A percentile compares a stretch with the other conserved stretches of the same genome.
These are phyloP conservation scores for Salix koriyanagi DNA, from an alignment of 345 rosid genomes.

Conservation along the genomic window DNA sequence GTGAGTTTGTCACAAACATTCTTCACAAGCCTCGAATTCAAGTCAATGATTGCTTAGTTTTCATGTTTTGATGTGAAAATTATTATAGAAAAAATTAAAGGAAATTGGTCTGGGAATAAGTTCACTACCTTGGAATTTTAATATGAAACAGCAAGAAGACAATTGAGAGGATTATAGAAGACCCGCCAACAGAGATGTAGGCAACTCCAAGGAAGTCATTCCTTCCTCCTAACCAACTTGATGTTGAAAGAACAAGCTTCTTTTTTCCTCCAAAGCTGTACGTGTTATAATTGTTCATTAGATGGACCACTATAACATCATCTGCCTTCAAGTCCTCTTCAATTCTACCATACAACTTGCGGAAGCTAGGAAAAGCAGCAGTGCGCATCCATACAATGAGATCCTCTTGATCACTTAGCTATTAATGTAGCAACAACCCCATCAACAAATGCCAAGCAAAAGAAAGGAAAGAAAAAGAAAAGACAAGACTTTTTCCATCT, in stretches of 20 bases:
- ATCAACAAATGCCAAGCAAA: neutral
- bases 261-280: constrained; percentile 80
- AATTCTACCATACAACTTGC: constrained; percentile 73
- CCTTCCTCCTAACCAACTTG: constrained; percentile 81
- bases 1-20: neutral
- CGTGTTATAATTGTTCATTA: constrained; percentile 76
- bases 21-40: neutral
- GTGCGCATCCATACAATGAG: constrained; percentile 83
- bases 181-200: constrained; percentile 59
- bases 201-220: constrained; percentile 75
- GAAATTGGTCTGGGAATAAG: neutral
- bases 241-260: constrained; percentile 69
- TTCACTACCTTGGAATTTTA: constrained; percentile 49
- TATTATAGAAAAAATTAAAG: constrained; percentile 8
- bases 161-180: constrained; percentile 50
- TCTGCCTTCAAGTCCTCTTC: constrained; percentile 66
- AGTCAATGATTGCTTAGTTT: neutral
- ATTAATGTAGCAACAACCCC: constrained; percentile 10
- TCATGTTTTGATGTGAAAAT: neutral
- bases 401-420: constrained; percentile 86
- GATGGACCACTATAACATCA: constrained; percentile 42
- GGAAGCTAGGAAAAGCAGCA: constrained; percentile 78
- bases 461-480: neutral
- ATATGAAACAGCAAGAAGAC: constrained; percentile 67
- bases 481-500: constrained; percentile 11